Base-by-base conservation (phyloP, 2,329 filamentous ascomycete genomes). In the Colletotrichum sp. region DNA sequence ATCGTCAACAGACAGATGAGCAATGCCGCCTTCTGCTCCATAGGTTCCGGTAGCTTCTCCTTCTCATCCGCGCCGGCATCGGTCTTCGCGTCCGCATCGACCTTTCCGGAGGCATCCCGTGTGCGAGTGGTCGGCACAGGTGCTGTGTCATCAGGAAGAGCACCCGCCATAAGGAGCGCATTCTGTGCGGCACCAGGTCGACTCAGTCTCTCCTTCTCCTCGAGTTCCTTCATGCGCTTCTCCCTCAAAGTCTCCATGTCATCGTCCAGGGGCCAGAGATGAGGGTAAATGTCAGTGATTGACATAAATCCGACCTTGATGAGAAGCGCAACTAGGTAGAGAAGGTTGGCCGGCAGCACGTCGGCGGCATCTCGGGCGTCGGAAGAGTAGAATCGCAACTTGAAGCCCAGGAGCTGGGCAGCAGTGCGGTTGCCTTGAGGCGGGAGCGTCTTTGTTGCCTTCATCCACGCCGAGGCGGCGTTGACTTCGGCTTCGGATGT, bases 291-390 rank as follows among this genome's bases (percentile, higher is more conserved):
- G 82, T 99, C 97, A 68, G 92, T 91, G 8, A 99, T 88, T 2
- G 97, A 98, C 76, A 99, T 95, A 84, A 99, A 99, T 2, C 97
- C 98, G 79, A 98, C 95, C 86, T 99, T 99, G 86, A 99, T 96
- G 34, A 99, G 91, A 39, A 99, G 90, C 2, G 97, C 96, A 0
- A 96, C 94, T 21, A 99, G 90, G 79, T 97, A 98, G 34, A 99
- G 95, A 5, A 99, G 89, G 80, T 99, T 99, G 52, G 97, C 95
- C 0, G 97, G 97, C 3, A 99, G 89, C 4, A 93, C 89, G 81
- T 99, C 97, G 2, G 90, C 88, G 70, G 93, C 90, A 76, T 95
- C 92, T 72, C 96, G 92, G 44, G 94, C 93, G 32, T 93, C 89
- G 0, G 95, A 98, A 55, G 95, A 94, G 82, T 99, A 99, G 84